Conservation (phyloP, 345 rosid genomes). For the Adansonia digitata region DNA sequence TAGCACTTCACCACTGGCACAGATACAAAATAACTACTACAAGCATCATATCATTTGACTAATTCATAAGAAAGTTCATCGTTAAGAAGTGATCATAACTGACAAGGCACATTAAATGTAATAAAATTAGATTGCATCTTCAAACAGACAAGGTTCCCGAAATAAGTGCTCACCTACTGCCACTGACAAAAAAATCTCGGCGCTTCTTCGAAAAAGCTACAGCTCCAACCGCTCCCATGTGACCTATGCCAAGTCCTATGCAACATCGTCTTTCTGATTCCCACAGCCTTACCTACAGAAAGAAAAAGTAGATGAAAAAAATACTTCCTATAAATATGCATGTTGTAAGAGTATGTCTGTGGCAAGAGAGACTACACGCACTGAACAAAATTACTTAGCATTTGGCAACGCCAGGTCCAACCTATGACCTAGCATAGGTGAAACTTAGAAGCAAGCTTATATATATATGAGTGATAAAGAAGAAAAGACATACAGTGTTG, state of each 20-base stretch:
- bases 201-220: constrained; percentile 77
- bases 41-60: neutral
- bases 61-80: neutral
- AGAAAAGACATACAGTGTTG: constrained; percentile 55
- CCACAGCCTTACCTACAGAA: constrained; percentile 81
- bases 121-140: neutral
- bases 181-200: constrained; percentile 73
- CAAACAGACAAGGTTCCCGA: neutral
- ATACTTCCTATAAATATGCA: neutral
- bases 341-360: neutral
- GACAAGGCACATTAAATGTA: neutral
- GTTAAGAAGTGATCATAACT: neutral
- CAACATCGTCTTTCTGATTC: constrained; percentile 60
- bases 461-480: neutral
- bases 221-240: constrained; percentile 87
- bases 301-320: neutral
- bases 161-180: constrained; percentile 65
- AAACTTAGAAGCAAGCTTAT: neutral
- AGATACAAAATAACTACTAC: neutral
- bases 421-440: neutral
- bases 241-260: constrained; percentile 84
- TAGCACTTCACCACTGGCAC: neutral
- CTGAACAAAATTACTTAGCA: neutral
- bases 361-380: neutral
- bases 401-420: neutral